Evolutionary conservation across 768 basidiomycete species (phyloP).

Genomic region (Tylopilus plumbeoviolaceoides): DNA sequence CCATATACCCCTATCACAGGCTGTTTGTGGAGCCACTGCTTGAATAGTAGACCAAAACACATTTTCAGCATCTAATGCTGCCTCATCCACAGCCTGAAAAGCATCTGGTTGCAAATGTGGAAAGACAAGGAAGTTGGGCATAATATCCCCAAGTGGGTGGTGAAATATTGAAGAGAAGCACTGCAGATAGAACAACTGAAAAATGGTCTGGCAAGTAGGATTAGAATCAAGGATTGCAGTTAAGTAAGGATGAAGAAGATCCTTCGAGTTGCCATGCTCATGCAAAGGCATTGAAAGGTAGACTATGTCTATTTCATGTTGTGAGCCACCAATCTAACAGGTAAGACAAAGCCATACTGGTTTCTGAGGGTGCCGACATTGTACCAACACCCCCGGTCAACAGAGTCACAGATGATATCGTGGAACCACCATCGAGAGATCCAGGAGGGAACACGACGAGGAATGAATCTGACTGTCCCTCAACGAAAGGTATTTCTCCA

Average conservation of each 20-base stretch:
- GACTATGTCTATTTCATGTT: slow-evolving; percentile 45
- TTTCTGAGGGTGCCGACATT: slow-evolving; percentile 67
- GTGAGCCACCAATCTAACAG: not conserved
- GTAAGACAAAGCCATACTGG: slow-evolving; percentile 38
- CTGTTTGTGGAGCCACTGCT: not conserved
- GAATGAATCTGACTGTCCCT: slow-evolving; percentile 50
- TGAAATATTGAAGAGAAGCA: slow-evolving; percentile 18
- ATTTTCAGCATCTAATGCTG: slow-evolving; percentile 53
- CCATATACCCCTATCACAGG: slow-evolving; percentile 13
- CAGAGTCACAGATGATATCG: slow-evolving; percentile 50
- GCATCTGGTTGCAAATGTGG: slow-evolving; percentile 34
- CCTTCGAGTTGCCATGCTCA: slow-evolving; percentile 30
- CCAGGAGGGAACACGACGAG: slow-evolving; percentile 74
- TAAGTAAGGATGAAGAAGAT: slow-evolving; percentile 52
- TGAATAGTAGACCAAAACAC: slow-evolving; percentile 44
- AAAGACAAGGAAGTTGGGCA: slow-evolving; percentile 12
- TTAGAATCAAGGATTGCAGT: slow-evolving; percentile 36
- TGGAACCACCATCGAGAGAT: slow-evolving; percentile 46
- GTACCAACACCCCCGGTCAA: slow-evolving; percentile 71
- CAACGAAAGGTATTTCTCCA: slow-evolving; percentile 9
- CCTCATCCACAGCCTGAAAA: slow-evolving; percentile 53
- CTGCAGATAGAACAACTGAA: slow-evolving; percentile 56
- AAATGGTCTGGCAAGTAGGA: slow-evolving; percentile 31
- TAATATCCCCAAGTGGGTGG: not conserved
- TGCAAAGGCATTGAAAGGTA: slow-evolving; percentile 52